Base-by-base conservation (phyloP, 1,139 yeast species). In the Zygoascus sp. region DNA sequence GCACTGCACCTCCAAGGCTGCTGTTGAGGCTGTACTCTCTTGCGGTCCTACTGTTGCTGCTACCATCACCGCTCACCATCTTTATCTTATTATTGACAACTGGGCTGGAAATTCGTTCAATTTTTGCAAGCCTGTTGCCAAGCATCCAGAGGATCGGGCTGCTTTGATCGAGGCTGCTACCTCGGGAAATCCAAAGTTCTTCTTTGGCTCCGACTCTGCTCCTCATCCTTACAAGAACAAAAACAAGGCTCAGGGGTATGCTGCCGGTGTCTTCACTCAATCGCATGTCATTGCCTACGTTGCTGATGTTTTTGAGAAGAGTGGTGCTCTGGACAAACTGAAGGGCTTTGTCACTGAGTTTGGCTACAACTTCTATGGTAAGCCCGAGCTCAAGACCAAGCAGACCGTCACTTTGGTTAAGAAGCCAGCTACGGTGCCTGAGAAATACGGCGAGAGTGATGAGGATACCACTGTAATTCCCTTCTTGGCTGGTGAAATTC, bases 71-170 rank as follows among this genome's bases (percentile, higher is more conserved):
- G 97, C 97, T 3, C 99, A 92, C 64, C 99, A 92, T 64, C 73
- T 92, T 52, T 85, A 77, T 49, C 72, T 92, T 49, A 90, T 95
- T 2, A 81, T 94, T 46, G 97, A 94, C 64, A 81, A 81, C 55
- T 94, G 97, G 97, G 97, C 97, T 4, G 97, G 97, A 3, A 85
- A 89, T 62, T 90, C 97, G 35, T 79, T 88, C 60, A 88, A 92
- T 61, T 92, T 83, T 68, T 92, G 99, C 73, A 92, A 94, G 65
- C 99, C 98, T 7, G 98, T 92, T 42, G 98, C 98, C 30, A 92
- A 92, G 64, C 72, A 90, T 35, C 97, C 97, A 22, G 74, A 71
- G 25, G 98, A 92, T 62, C 79, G 85, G 58, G 73, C 79, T 46
- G 92, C 96, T 1, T 70, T 92, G 46, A 76, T 92, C 10, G 75